Evolutionary conservation across 208 protist genomes (phyloP), one percentile per base, ranked within the genome.

Genomic region (Strigomonas culicis): DNA sequence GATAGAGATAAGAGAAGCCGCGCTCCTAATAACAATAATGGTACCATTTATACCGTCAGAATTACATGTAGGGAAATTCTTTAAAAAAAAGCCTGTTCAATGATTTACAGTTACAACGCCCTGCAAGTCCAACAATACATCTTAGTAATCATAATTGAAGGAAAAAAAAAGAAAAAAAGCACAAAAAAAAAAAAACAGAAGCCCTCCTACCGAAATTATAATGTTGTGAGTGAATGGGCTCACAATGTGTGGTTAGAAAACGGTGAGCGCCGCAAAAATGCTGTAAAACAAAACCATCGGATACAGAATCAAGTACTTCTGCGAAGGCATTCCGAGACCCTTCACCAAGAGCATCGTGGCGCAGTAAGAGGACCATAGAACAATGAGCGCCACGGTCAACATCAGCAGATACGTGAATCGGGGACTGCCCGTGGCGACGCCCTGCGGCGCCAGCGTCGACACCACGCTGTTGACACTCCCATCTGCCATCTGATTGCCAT

Each of bases 201-300:
- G 43, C 21, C 0, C 32, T 32, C 34, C 53, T 41, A 8, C 7
- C 31, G 44, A 47, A 22, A 27, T 8, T 43, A 62, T 22, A 59
- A 34, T 17, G 22, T 21, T 22, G 32, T 32, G 53, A 70, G 19
- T 4, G 36, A 2, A 15, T 46, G 36, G 36, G 51, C 30, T 10
- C 25, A 51, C 24, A 21, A 15, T 41, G 55, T 57, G 44, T 51
- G 21, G 39, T 53, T 74, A 95, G 60, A 89, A 95, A 11, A 92
- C 80, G 0, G 83, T 90, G 30, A 95, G 41, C 3, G 75, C 77
- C 10, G 87, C 86, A 66, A 95, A 92, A 1, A 85, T 75, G 19
- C 84, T 74, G 75, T 95, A 95, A 62, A 95, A 95, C 27, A 95
- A 74, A 21, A 88, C 59, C 27, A 84, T 73, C 7, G 88, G 88